phyloP scores from a whole-genome alignment of 1,284 basidiomycete genomes.

The Malassezia cuniculi region DNA sequence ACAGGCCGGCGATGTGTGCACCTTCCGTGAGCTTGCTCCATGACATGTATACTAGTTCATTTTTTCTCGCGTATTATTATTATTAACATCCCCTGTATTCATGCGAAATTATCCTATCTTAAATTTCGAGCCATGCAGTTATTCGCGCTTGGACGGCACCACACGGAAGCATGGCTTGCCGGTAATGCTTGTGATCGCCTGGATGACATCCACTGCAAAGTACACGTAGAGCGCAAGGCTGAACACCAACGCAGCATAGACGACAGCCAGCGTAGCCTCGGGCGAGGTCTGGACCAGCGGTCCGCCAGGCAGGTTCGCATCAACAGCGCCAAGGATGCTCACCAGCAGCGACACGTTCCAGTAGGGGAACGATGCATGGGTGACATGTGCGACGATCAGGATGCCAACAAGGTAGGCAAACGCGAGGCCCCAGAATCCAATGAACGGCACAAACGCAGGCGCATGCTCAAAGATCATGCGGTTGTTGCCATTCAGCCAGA shows the following conservation, averaged over 20 bases:
- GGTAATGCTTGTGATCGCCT: constrained; percentile 24
- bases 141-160: no score
- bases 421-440: constrained; percentile 75
- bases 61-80: no score
- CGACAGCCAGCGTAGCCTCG: constrained; percentile 54
- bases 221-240: constrained; percentile 62
- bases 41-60: no score
- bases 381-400: constrained; percentile 87
- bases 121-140: no score
- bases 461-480: constrained; percentile 24
- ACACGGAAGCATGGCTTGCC: constrained; percentile 12
- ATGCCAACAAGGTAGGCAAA: constrained; percentile 65
- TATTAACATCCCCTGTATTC: no score
- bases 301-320: constrained; percentile 49
- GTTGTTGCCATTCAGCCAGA: constrained; percentile 56
- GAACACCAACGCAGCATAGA: constrained; percentile 57
- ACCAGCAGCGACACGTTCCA: constrained; percentile 79
- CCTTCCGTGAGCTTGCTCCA: no score
- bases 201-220: constrained; percentile 49
- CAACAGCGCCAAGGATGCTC: constrained; percentile 63
- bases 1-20: constrained; percentile 15
- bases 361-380: constrained; percentile 66
- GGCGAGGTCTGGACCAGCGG: constrained; percentile 60
- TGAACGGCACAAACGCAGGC: constrained; percentile 63
- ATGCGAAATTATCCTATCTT: no score